Conservation (phyloP, 2,329 filamentous ascomycete genomes). For the Monilinia laxa region DNA sequence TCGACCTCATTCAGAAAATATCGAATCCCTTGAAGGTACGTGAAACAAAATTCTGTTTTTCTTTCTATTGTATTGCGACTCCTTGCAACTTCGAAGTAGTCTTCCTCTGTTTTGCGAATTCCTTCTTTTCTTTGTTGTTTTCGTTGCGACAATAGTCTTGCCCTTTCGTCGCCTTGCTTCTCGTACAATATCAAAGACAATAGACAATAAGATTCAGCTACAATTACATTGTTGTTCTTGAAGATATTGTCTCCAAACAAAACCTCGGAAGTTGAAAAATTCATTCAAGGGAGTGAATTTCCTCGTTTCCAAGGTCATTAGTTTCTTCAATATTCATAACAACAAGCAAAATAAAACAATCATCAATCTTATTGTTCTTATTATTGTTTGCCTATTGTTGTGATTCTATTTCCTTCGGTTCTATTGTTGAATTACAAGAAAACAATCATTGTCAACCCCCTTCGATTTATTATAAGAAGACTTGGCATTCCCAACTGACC, state of each 20-base stretch:
- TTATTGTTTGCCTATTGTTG: not conserved
- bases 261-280: not conserved
- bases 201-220: not conserved
- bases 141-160: no score
- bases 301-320: not conserved
- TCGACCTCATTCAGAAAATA: slow-evolving; percentile 5
- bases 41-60: not conserved
- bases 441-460: not conserved
- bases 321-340: not conserved
- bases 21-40: slow-evolving; percentile 13
- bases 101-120: not conserved
- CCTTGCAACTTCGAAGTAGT: not conserved
- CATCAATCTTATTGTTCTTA: no score
- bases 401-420: not conserved
- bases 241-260: not conserved
- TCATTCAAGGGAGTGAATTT: not conserved
- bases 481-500: slow-evolving; percentile 1
- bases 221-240: no score
- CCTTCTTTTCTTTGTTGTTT: no score
- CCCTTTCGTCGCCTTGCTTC: not conserved
- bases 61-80: not conserved
- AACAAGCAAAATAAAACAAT: not conserved
- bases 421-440: not conserved
- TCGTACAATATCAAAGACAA: not conserved
- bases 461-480: slow-evolving; percentile 13